Base-by-base conservation (phyloP, 306 rosid species). In the Cicer yamashitae region DNA sequence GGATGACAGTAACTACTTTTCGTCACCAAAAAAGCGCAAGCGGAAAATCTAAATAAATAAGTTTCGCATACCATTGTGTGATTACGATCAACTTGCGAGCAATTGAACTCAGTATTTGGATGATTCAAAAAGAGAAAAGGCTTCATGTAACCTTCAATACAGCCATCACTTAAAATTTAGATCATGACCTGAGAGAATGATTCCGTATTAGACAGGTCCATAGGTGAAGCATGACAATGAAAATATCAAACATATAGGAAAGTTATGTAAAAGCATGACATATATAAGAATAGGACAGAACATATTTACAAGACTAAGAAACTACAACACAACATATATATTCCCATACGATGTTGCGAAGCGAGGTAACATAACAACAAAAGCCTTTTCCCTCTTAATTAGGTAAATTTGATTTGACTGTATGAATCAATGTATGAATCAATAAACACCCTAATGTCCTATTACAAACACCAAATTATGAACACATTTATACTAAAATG, bases 11-110 rank as follows among this genome's bases (percentile, higher is more conserved):
- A 40, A 40, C 46, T 73, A 56, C 81, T 82, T 22, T 22, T 30
- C 59, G 45, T 62, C 17, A 53, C 59, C 41, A 37, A 71, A 64
- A 75, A 64, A 75, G 34, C 56, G 70, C 50, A 74, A 57, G 53
- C 71, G 39, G 15, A 62, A 83, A 73, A 67, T 69, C 43, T 9
- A 68, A 3, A 63, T 7, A 44, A 13, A 67, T 51, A 41, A 77
- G 73, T 58, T 88, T 75, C 59, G 58, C 89, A 48, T 86, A 93
- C 96, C 98, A 85, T 79, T 58, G 84, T 40, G 85, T 71, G 66
- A 70, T 74, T 75, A 43, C 10, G 6, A 70, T 86, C 84, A 85
- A 82, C 79, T 86, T 85, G 89, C 25, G 89, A 67, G 46, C 74
- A 76, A 75, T 70, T 82, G 51, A 67, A 46, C 74, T 77, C 66